These are phyloP conservation scores for Mitragyna speciosa DNA, from an alignment of 257 asterid species.

Conservation along the genomic window DNA sequence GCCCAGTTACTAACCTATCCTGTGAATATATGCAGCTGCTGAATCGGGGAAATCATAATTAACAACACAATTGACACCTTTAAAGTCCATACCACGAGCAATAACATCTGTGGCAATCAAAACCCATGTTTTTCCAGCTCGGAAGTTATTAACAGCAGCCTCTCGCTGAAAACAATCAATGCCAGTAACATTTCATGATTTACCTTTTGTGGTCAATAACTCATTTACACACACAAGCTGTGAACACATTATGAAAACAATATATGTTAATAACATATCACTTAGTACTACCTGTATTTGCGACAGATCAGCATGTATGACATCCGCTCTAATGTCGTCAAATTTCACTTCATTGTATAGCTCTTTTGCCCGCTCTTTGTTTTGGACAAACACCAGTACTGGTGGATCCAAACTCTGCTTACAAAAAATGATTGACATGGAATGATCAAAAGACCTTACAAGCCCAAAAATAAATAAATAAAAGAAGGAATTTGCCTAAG, in stretches of 20 bases:
- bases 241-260: neutral
- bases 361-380: conserved; percentile 81
- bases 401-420: conserved; percentile 84
- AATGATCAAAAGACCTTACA: neutral
- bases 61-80: conserved; percentile 84
- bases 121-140: conserved; percentile 94
- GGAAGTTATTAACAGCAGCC: conserved; percentile 68
- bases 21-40: conserved; percentile 76
- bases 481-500: neutral
- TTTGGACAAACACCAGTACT: conserved; percentile 81
- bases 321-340: conserved; percentile 69
- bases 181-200: neutral
- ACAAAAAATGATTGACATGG: neutral
- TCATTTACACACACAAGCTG: neutral
- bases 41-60: conserved; percentile 93
- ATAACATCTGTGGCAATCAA: conserved; percentile 88
- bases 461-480: neutral
- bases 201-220: neutral
- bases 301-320: conserved; percentile 76
- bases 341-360: conserved; percentile 64
- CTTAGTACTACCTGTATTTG: conserved; percentile 48
- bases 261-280: neutral
- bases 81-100: conserved; percentile 97
- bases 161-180: conserved; percentile 54
- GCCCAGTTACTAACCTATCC: conserved; percentile 60